Percentiles rank a stretch among this genome's conserved stretches.
phyloP scores from a whole-genome alignment of 2,329 filamentous ascomycete species.

The Ceratocystis huliohia region DNA sequence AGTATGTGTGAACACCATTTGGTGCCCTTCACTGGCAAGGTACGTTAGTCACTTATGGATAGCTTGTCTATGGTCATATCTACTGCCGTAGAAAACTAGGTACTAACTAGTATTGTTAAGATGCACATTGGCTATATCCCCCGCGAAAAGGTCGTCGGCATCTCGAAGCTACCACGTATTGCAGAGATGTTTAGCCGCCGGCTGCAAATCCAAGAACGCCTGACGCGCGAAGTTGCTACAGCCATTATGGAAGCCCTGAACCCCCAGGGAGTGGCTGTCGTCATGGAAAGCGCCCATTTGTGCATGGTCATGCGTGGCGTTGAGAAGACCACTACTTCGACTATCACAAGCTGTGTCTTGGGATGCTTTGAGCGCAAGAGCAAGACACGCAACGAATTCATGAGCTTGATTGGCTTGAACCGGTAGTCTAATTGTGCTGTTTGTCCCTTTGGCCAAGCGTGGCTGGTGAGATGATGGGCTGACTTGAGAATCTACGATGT shows the following conservation, averaged over 20 bases:
- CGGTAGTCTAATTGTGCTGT: slow-evolving; percentile 14
- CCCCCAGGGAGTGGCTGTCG: slow-evolving; percentile 87
- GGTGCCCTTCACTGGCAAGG: slow-evolving; percentile 91
- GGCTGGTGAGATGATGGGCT: background rate
- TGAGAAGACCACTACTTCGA: slow-evolving; percentile 73
- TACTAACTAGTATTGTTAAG: slow-evolving; percentile 32
- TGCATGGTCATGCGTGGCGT: slow-evolving; percentile 99
- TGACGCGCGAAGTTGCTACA: slow-evolving; percentile 91
- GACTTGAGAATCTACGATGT: background rate
- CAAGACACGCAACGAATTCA: slow-evolving; percentile 90
- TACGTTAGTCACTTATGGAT: slow-evolving; percentile 29
- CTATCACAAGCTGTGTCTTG: slow-evolving; percentile 95
- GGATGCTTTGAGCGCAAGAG: slow-evolving; percentile 85
- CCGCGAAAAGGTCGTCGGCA: slow-evolving; percentile 75
- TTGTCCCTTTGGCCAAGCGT: background rate
- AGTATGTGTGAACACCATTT: slow-evolving; percentile 94
- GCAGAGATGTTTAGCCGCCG: slow-evolving; percentile 93
- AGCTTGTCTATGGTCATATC: background rate
- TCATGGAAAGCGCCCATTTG: slow-evolving; percentile 92
- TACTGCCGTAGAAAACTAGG: background rate
- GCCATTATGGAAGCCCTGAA: slow-evolving; percentile 87
- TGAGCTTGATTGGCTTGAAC: slow-evolving; percentile 63
- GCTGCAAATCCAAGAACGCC: slow-evolving; percentile 87
- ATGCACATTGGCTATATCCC: slow-evolving; percentile 99
- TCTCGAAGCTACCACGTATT: slow-evolving; percentile 89